phyloP scores from a whole-genome alignment of 371 early-diverging fungal genomes.

The Capillidium heterosporum region DNA sequence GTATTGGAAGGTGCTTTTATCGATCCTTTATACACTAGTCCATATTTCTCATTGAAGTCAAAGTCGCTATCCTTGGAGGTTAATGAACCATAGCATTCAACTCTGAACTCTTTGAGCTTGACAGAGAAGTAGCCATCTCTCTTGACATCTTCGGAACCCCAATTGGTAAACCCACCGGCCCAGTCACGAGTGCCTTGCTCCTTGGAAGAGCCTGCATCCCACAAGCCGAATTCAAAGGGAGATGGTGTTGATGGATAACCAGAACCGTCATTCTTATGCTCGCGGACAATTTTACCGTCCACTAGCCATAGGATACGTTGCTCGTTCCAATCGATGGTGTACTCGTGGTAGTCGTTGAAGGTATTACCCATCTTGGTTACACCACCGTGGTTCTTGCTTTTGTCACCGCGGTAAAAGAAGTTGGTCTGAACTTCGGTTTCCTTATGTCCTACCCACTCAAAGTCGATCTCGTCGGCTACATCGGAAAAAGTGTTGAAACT shows the following conservation, averaged over 20 bases:
- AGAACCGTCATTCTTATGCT: slow-evolving; percentile 12
- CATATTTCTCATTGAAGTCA: too few species aligned
- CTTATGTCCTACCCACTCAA: slow-evolving; percentile 46
- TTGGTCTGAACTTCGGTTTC: slow-evolving; percentile 36
- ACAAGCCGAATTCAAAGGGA: slow-evolving; percentile 36
- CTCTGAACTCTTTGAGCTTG: neutral
- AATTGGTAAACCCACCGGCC: slow-evolving; percentile 43
- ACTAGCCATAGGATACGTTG: slow-evolving; percentile 29
- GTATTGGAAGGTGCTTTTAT: too few species aligned
- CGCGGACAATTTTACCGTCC: slow-evolving; percentile 25
- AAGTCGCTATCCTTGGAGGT: neutral
- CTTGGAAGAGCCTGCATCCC: slow-evolving; percentile 47
- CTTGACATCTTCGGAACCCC: slow-evolving; percentile 10
- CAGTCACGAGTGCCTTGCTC: slow-evolving; percentile 37
- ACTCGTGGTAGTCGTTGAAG: slow-evolving; percentile 13
- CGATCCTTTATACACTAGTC: too few species aligned
- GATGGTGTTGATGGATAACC: slow-evolving; percentile 32
- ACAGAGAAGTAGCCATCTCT: neutral
- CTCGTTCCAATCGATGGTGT: slow-evolving; percentile 32
- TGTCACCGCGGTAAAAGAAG: slow-evolving; percentile 44
- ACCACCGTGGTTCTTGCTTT: slow-evolving; percentile 19
- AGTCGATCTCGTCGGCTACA: slow-evolving; percentile 52
- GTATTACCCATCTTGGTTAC: slow-evolving; percentile 6
- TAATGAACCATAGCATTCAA: neutral
- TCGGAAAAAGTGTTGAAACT: slow-evolving; percentile 33